Evolutionary conservation across 805 yeast species (phyloP).

Genomic region (Yamadazyma philogaea): DNA sequence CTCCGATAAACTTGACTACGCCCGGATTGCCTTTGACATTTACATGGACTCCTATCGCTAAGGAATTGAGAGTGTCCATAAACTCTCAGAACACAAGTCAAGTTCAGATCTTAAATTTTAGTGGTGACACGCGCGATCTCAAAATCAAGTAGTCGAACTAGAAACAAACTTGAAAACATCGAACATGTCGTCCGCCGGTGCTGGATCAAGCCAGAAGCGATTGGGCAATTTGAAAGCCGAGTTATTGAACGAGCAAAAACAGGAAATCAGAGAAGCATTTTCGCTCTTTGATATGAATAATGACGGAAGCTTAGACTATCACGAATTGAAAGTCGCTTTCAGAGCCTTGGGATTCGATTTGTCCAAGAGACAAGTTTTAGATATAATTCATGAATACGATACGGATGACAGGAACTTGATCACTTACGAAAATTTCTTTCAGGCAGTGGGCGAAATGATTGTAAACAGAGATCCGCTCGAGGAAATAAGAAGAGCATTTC

Average conservation of each 20-base stretch:
- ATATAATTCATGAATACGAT: slow-evolving; percentile 77
- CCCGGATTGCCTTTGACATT: slow-evolving; percentile 42
- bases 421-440: slow-evolving; percentile 76
- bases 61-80: not conserved
- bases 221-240: slow-evolving; percentile 55
- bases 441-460: slow-evolving; percentile 78
- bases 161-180: slow-evolving; percentile 4
- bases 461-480: slow-evolving; percentile 87
- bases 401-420: slow-evolving; percentile 70
- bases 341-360: slow-evolving; percentile 90
- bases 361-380: slow-evolving; percentile 69
- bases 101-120: not conserved
- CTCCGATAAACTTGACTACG: slow-evolving; percentile 47
- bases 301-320: slow-evolving; percentile 88
- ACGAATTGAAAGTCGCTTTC: slow-evolving; percentile 90
- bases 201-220: slow-evolving; percentile 15
- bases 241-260: slow-evolving; percentile 79
- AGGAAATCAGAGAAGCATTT: slow-evolving; percentile 90
- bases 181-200: slow-evolving; percentile 15
- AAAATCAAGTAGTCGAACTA: not conserved
- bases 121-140: not conserved
- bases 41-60: slow-evolving; percentile 19
- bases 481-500: slow-evolving; percentile 87
- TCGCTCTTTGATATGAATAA: slow-evolving; percentile 87
- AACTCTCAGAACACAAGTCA: not conserved